phyloP scores from a whole-genome alignment of 352 stramenopile species.

The Elongisporangium senticosum region DNA sequence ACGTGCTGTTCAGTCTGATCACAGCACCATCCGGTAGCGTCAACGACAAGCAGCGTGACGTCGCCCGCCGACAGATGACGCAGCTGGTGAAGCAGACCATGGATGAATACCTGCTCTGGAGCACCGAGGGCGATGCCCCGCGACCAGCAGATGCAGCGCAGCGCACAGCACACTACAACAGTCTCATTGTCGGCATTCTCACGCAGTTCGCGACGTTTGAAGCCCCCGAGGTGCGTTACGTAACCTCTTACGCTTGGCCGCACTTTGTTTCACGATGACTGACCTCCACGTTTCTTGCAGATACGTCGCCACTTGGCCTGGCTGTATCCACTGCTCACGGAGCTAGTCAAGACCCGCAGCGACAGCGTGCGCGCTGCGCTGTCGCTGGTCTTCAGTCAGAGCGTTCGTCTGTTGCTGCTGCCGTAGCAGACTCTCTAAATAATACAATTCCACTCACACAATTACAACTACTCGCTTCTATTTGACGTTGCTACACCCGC shows the following conservation, averaged over 20 bases:
- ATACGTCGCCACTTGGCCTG: slow-evolving; percentile 63
- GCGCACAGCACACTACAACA: slow-evolving; percentile 45
- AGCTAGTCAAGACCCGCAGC: slow-evolving; percentile 64
- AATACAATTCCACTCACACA: background rate
- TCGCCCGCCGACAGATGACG: slow-evolving; percentile 61
- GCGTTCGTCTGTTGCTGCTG: slow-evolving; percentile 51
- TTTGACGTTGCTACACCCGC: slow-evolving; percentile 2
- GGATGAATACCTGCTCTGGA: slow-evolving; percentile 62
- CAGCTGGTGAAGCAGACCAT: slow-evolving; percentile 57
- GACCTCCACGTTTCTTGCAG: slow-evolving; percentile 16
- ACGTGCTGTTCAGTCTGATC: slow-evolving; percentile 57
- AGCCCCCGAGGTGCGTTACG: slow-evolving; percentile 36
- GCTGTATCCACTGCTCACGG: slow-evolving; percentile 75
- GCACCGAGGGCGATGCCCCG: slow-evolving; percentile 14
- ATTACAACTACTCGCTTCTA: background rate
- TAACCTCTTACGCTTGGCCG: background rate
- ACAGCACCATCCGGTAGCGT: slow-evolving; percentile 8
- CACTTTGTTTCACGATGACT: slow-evolving; percentile 3
- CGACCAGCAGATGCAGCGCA: slow-evolving; percentile 40
- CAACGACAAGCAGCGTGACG: slow-evolving; percentile 40
- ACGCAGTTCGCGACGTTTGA: slow-evolving; percentile 44
- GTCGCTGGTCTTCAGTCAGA: slow-evolving; percentile 55
- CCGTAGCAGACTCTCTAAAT: slow-evolving; percentile 11
- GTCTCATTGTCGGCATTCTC: slow-evolving; percentile 48
- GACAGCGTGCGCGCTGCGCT: slow-evolving; percentile 60